Conservation (phyloP, 2,329 filamentous ascomycete genomes). For the Exophiala calicioides region DNA sequence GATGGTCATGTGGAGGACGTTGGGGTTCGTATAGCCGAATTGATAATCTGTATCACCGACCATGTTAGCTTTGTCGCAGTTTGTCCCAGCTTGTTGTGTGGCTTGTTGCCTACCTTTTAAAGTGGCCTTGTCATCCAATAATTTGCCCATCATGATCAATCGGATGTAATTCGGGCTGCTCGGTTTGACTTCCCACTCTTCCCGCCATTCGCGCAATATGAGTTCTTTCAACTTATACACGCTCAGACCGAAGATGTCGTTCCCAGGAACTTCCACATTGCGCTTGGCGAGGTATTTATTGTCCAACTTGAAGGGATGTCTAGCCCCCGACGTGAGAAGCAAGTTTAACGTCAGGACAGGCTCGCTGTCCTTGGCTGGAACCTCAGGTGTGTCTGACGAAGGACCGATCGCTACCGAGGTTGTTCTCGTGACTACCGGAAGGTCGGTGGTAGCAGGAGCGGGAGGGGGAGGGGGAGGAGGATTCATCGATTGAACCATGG, state of each 20-base stretch:
- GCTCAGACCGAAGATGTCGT: constrained; percentile 85
- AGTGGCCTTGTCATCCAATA: constrained; percentile 83
- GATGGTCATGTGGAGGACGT: constrained; percentile 93
- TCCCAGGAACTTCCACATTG: constrained; percentile 72
- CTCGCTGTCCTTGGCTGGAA: constrained; percentile 40
- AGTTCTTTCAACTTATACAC: constrained; percentile 93
- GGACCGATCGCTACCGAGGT: constrained; percentile 32
- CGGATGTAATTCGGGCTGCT: constrained; percentile 86
- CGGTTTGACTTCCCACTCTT: constrained; percentile 84
- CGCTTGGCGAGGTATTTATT: constrained; percentile 80
- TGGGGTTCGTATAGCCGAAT: constrained; percentile 71
- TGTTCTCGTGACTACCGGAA: constrained; percentile 19
- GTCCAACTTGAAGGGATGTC: constrained; percentile 88
- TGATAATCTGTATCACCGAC: constrained; percentile 65
- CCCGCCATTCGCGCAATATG: constrained; percentile 89
- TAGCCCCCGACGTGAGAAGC: constrained; percentile 75
- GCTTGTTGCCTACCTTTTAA: constrained; percentile 86
- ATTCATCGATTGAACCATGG: constrained; percentile 26
- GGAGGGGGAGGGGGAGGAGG: constrained; percentile 21
- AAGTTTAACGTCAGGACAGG: constrained; percentile 65
- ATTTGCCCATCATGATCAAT: constrained; percentile 85
- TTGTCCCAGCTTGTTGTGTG: too few species aligned
- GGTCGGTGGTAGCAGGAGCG: constrained; percentile 4
- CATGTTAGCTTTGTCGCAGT: constrained; percentile 1
- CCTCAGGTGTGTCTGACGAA: constrained; percentile 29